Evolutionary conservation across 768 basidiomycete genomes (phyloP), one percentile per base, ranked within the genome.

Genomic region (Podaxis sp.): DNA sequence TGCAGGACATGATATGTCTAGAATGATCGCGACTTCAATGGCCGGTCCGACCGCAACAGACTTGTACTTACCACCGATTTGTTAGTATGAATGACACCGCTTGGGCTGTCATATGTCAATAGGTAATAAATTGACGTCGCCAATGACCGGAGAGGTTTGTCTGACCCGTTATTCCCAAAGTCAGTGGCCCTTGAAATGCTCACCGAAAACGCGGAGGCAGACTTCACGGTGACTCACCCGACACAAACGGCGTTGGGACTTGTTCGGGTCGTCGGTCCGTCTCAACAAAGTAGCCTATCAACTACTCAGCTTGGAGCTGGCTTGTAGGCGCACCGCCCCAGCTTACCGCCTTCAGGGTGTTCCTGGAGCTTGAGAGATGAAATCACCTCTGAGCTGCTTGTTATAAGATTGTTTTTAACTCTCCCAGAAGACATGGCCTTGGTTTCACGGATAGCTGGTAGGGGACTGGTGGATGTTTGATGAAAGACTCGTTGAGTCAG

Each of bases 1-100:
- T 85, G 82, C 38, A 78, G 76, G 22, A 80, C 73, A 65, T 85
- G 83, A 69, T 81, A 80, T 3, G 81, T 84, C 82, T 84, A 52
- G 6, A 37, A 38, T 2, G 24, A 22, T 50, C 27, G 2, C 40
- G 36, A 9, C 55, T 33, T 41, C n/a, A 55, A 27, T 19, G 22
- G n/a, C 12, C 41, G 33, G 12, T 15, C 27, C 25, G 4, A 41
- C 13, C 12, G 29, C 22, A 11, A 49, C 50, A 53, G 33, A 33
- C 51, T 29, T 29, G 22, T 17, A 70, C 78, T 43, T 65, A 79
- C 80, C 4, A 78, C 73, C 2, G 79, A 81, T 65, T 82, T 82
- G 72, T 82, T 82, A 73, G 80, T 78, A 63, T 82, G 80, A 61
- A 82, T 73, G 17, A 75, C 66, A 4, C 81, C 79, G 43, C 69